Conservation (phyloP, 179 eudicot species). For the Silene vulgaris region DNA sequence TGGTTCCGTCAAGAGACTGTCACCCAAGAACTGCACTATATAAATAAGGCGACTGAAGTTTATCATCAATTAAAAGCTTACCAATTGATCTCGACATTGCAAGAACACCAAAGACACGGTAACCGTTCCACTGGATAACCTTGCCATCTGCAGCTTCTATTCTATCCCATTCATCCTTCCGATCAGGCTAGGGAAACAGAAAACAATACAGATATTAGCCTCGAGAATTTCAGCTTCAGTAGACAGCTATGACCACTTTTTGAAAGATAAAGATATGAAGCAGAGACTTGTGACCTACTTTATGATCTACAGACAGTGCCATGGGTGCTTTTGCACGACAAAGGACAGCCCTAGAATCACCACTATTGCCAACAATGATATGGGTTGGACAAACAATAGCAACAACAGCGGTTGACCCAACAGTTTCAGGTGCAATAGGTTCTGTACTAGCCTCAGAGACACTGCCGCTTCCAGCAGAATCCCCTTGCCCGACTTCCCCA, state of each 20-base stretch:
- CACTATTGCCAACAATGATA: constrained; percentile 53
- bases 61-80: constrained; percentile 26
- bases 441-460: constrained; percentile 32
- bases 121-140: constrained; percentile 76
- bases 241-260: not conserved
- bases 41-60: constrained; percentile 3
- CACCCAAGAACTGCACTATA: constrained; percentile 3
- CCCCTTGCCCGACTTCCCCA: constrained; percentile 32
- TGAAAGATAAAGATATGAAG: not conserved
- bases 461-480: constrained; percentile 22
- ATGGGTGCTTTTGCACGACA: constrained; percentile 56
- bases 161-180: constrained; percentile 74
- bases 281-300: constrained; percentile 36
- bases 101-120: constrained; percentile 80
- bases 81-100: constrained; percentile 92
- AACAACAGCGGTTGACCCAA: constrained; percentile 70
- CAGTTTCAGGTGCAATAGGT: constrained; percentile 65
- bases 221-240: constrained; percentile 7
- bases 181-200: constrained; percentile 52
- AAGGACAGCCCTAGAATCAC: constrained; percentile 71
- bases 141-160: constrained; percentile 80
- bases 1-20: not conserved
- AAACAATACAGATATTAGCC: constrained; percentile 20
- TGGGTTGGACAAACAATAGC: constrained; percentile 54
- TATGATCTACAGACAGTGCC: constrained; percentile 61